Conservation (phyloP, 2,329 filamentous ascomycete species). For the Pseudogymnoascus sp. region DNA sequence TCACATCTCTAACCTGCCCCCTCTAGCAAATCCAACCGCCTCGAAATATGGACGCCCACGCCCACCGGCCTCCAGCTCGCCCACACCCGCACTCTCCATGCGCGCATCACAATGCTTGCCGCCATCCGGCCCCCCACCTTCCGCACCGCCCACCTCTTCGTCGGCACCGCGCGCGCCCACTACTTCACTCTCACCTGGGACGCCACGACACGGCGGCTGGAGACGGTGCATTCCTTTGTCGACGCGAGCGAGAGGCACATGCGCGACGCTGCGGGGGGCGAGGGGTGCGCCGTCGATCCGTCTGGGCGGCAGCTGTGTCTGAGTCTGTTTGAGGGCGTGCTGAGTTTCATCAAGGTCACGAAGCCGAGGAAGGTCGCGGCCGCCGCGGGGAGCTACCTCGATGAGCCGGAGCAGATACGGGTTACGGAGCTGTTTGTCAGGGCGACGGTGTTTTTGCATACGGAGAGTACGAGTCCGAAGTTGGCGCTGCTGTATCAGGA, state of each 20-base stretch:
- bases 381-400: slow-evolving; percentile 42
- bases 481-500: slow-evolving; percentile 60
- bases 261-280: slow-evolving; percentile 73
- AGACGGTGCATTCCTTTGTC: slow-evolving; percentile 41
- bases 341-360: slow-evolving; percentile 54
- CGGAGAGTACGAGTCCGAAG: slow-evolving; percentile 45
- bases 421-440: slow-evolving; percentile 60
- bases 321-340: slow-evolving; percentile 60
- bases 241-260: slow-evolving; percentile 51
- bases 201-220: slow-evolving; percentile 39
- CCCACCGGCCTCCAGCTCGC: slow-evolving; percentile 55
- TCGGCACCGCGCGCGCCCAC: slow-evolving; percentile 81
- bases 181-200: slow-evolving; percentile 92
- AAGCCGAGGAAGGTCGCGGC: slow-evolving; percentile 42
- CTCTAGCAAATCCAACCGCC: slow-evolving; percentile 67
- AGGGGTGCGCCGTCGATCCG: slow-evolving; percentile 77
- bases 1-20: slow-evolving; percentile 4
- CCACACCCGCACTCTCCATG: slow-evolving; percentile 68
- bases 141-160: slow-evolving; percentile 74
- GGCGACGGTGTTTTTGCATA: slow-evolving; percentile 57
- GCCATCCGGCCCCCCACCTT: slow-evolving; percentile 68
- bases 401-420: slow-evolving; percentile 51
- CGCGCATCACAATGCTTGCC: slow-evolving; percentile 77
- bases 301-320: slow-evolving; percentile 59
- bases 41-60: slow-evolving; percentile 71